phyloP scores from a whole-genome alignment of 495 filamentous ascomycete genomes.

The Penicillium egyptiacum region DNA sequence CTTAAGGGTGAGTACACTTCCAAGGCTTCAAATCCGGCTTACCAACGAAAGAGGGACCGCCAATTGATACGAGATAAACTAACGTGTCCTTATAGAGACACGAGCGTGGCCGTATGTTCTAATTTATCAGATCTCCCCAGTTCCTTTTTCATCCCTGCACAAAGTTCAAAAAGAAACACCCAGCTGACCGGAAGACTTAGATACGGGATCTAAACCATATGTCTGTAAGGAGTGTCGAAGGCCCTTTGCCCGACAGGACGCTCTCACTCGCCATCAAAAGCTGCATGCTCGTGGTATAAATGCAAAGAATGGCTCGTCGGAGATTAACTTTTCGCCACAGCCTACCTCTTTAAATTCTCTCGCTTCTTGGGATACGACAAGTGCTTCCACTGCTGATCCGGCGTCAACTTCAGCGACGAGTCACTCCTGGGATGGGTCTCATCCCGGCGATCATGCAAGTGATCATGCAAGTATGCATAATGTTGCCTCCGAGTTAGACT shows the following conservation, averaged over 20 bases:
- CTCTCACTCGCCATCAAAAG: slow-evolving; percentile 50
- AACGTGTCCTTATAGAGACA: slow-evolving; percentile 42
- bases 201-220: slow-evolving; percentile 49
- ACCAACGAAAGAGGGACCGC: slow-evolving; percentile 22
- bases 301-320: slow-evolving; percentile 25
- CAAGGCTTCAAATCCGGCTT: background rate
- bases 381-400: slow-evolving; percentile 24
- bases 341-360: slow-evolving; percentile 26
- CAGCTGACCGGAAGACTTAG: slow-evolving; percentile 31
- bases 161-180: background rate
- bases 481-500: slow-evolving; percentile 40
- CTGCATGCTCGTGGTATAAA: slow-evolving; percentile 39
- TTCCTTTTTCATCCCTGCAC: background rate
- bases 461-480: slow-evolving; percentile 29
- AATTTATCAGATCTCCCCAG: background rate
- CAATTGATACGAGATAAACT: slow-evolving; percentile 15
- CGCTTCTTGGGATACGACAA: slow-evolving; percentile 29
- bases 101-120: slow-evolving; percentile 47
- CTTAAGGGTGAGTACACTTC: slow-evolving; percentile 36
- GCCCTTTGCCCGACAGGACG: slow-evolving; percentile 49
- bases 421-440: slow-evolving; percentile 30
- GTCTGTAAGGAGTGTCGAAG: slow-evolving; percentile 45
- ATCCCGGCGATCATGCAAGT: slow-evolving; percentile 18
- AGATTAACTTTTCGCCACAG: slow-evolving; percentile 21
- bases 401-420: slow-evolving; percentile 27